Percentiles rank a stretch among this genome's conserved stretches.
These are phyloP conservation scores for Alternaria alternata DNA, from an alignment of 2,329 filamentous ascomycete species.

Conservation along the genomic window DNA sequence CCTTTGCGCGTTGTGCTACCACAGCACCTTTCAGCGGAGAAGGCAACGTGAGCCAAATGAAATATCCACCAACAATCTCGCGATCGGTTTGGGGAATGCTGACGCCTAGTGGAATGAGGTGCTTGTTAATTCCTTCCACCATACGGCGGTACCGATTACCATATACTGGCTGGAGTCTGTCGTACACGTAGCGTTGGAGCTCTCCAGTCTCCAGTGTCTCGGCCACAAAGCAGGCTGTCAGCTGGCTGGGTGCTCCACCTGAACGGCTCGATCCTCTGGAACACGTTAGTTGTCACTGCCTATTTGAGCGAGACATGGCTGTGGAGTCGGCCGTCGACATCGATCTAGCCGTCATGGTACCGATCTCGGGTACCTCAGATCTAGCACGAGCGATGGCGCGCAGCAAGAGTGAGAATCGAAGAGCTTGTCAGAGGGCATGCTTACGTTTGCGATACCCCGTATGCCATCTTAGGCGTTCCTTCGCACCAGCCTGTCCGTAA, in stretches of 20 bases:
- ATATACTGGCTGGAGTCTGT: constrained; percentile 65
- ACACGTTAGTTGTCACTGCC: constrained; percentile 30
- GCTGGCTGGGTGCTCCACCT: constrained; percentile 67
- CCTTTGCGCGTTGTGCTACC: constrained; percentile 65
- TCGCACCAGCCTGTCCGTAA: constrained; percentile 89
- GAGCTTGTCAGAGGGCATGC: constrained; percentile 25
- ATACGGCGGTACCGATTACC: constrained; percentile 63
- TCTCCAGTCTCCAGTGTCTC: constrained; percentile 61
- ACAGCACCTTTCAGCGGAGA: constrained; percentile 60
- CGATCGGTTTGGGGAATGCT: constrained; percentile 53
- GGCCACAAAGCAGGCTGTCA: constrained; percentile 65
- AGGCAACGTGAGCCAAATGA: constrained; percentile 79
- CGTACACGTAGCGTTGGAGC: constrained; percentile 62
- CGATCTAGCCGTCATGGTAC: background rate
- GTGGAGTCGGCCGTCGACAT: constrained; percentile 5
- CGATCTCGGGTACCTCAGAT: background rate
- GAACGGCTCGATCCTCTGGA: constrained; percentile 64
- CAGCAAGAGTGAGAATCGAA: background rate
- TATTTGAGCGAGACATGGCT: constrained; percentile 11
- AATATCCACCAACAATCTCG: constrained; percentile 78
- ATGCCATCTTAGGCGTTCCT: constrained; percentile 68
- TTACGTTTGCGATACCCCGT: constrained; percentile 67
- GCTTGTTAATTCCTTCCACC: constrained; percentile 64
- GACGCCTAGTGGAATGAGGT: constrained; percentile 72
- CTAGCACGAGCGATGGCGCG: background rate